phyloP scores from a whole-genome alignment of 164 flowering plant genomes.

The Tetracentron sinense region DNA sequence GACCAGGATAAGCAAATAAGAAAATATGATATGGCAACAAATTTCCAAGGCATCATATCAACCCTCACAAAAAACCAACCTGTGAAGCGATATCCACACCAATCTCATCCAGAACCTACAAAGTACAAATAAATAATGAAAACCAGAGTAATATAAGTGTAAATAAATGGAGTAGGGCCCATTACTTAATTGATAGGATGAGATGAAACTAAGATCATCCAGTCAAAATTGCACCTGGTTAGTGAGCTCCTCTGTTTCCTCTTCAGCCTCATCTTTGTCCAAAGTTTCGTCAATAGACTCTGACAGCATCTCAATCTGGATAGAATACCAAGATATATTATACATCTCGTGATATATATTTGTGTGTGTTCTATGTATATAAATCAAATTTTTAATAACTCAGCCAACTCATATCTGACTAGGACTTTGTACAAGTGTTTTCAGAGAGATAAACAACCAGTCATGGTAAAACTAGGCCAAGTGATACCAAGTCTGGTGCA shows the following conservation, averaged over 20 bases:
- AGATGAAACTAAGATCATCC: background rate
- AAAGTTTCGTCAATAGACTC: slow-evolving; percentile 86
- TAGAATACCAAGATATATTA: background rate
- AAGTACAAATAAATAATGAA: slow-evolving; percentile 5
- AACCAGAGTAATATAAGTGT: background rate
- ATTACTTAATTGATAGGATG: background rate
- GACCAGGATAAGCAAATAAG: background rate
- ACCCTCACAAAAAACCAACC: slow-evolving; percentile 37
- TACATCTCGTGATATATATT: background rate
- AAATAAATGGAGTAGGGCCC: background rate
- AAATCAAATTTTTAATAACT: background rate
- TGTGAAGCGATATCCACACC: slow-evolving; percentile 94
- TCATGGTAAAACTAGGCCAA: no score
- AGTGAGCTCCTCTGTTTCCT: slow-evolving; percentile 91
- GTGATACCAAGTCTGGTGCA: no score
- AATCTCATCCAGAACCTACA: slow-evolving; percentile 88
- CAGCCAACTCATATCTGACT: background rate
- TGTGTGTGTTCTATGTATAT: no score
- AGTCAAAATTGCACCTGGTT: slow-evolving; percentile 51
- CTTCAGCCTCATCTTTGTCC: slow-evolving; percentile 95
- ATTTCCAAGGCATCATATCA: background rate
- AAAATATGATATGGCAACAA: background rate
- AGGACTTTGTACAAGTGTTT: no score
- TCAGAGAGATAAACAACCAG: no score
- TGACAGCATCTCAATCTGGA: slow-evolving; percentile 92